Evolutionary conservation across 768 basidiomycete genomes (phyloP), one percentile per base, ranked within the genome.

Genomic region (Mrakia gelida): DNA sequence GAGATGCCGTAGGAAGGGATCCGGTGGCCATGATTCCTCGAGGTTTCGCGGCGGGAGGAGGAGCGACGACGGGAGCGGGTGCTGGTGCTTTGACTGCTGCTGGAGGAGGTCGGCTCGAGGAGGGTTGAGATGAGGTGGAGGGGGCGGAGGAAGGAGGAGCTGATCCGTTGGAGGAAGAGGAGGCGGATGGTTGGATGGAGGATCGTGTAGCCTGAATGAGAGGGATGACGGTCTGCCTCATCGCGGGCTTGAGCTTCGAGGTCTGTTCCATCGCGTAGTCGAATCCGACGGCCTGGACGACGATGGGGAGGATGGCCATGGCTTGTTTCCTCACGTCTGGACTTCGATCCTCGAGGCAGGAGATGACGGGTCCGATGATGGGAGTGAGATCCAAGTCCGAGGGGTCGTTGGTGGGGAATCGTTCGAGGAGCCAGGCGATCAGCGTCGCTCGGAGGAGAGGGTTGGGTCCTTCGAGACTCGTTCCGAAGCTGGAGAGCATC

Each of bases 301-400:
- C 84, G 63, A 86, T 85, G 0, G 94, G 93, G 21, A 99, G 85
- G 41, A 98, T 83, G 1, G 90, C 90, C 80, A 93, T 92, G 8
- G 95, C 94, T 21, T 90, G 91, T 85, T 98, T 98, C 76, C 97
- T 90, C 30, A 98, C 92, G 83, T 99, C 97, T 16, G 88, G 88
- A 81, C 86, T 96, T 43, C 94, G 90, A 84, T 99, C 97, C 82
- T 99, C 97, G 49, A 99, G 88, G 79, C 89, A 94, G 3, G 88
- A 84, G 26, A 99, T 88, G 38, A 92, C 84, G 1, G 89, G 86
- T 11, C 87, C 82, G 11, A 88, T 88, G 88, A 94, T 91, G 52
- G 87, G 85, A 61, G 88, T 88, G 23, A 98, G 86, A 82, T 98
- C 96, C 26, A 91, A 83, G 3, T 79, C 77, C 13, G 86, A 82